Conservation (phyloP, 495 filamentous ascomycete genomes). For the Rostrohypoxylon terebratum region DNA sequence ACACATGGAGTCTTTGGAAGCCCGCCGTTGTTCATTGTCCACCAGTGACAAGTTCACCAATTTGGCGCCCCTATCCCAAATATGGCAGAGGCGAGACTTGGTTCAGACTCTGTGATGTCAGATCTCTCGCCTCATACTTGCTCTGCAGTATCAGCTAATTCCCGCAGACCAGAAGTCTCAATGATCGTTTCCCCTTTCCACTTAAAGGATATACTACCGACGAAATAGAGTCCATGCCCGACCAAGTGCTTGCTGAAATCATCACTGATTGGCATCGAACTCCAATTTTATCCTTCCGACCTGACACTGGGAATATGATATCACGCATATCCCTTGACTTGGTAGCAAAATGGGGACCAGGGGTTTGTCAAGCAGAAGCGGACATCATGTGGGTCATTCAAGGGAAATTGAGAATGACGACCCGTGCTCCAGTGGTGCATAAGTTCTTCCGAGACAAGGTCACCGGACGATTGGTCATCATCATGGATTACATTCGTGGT, state of each 20-base stretch:
- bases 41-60: neutral
- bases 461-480: conserved; percentile 9
- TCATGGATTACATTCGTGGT: conserved; percentile 30
- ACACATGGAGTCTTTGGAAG: neutral
- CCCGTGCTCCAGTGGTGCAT: conserved; percentile 9
- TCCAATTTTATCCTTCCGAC: conserved; percentile 20
- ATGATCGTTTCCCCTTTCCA: conserved; percentile 18
- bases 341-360: conserved; percentile 24
- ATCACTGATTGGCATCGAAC: conserved; percentile 24
- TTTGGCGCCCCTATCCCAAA: neutral
- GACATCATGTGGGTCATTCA: conserved; percentile 17
- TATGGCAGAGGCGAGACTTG: neutral
- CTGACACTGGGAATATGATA: conserved; percentile 6
- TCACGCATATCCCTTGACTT: conserved; percentile 25
- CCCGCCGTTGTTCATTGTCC: conserved; percentile 5
- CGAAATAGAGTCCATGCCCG: neutral
- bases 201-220: neutral
- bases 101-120: conserved; percentile 23
- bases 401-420: neutral
- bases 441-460: conserved; percentile 15
- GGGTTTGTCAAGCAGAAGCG: conserved; percentile 13
- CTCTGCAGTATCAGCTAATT: neutral
- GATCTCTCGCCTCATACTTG: neutral
- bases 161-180: conserved; percentile 8
- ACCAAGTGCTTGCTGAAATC: neutral